Evolutionary conservation across 345 rosid genomes (phyloP).

Genomic region (Rhodamnia rubescens): DNA sequence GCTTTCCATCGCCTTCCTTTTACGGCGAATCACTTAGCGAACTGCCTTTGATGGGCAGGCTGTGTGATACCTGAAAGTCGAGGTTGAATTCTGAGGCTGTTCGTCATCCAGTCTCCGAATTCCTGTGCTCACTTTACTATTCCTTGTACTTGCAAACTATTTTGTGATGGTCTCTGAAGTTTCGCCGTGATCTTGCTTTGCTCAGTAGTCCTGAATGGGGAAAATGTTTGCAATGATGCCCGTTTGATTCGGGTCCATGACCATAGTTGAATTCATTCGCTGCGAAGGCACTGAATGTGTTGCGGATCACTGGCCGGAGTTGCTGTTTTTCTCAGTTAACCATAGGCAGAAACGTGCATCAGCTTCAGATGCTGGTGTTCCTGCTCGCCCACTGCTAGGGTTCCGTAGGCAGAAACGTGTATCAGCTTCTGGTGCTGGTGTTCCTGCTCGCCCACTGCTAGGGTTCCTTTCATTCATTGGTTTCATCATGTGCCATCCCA

Average conservation of each 20-base stretch:
- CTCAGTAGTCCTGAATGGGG: neutral
- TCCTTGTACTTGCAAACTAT: neutral
- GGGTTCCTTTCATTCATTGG: neutral
- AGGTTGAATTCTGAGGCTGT: neutral
- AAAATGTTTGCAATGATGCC: neutral
- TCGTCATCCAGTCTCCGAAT: neutral
- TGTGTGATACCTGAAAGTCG: neutral
- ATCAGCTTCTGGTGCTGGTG: no score
- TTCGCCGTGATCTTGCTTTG: neutral
- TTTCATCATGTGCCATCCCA: neutral
- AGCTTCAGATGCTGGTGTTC: no score
- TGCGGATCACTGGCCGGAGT: neutral
- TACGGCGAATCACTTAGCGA: neutral
- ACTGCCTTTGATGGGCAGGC: neutral
- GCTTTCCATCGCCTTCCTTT: neutral
- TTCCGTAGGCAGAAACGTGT: neutral
- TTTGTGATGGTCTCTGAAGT: neutral
- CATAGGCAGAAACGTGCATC: neutral
- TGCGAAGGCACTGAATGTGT: neutral
- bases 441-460: neutral
- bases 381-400: neutral
- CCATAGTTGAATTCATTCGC: neutral
- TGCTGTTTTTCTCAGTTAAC: neutral
- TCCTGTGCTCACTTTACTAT: neutral
- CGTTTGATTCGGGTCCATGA: neutral